Evolutionary conservation across 2,329 filamentous ascomycete genomes (phyloP), one percentile per base, ranked within the genome.

Genomic region (Sporothrix pseudoabietina): DNA sequence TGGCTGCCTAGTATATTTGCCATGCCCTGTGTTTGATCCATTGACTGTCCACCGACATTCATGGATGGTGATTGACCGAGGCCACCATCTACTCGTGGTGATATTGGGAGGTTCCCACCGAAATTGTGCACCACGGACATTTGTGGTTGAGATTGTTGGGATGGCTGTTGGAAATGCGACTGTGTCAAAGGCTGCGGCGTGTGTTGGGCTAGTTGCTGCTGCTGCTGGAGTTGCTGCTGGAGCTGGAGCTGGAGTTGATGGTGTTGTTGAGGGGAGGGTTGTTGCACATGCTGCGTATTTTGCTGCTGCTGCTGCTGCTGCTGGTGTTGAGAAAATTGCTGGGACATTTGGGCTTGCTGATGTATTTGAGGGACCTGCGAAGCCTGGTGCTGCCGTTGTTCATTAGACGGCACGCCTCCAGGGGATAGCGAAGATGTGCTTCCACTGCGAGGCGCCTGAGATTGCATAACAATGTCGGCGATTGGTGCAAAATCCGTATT

Each of bases 401-500:
- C 19, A 22, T 52, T 61, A n/a, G 47, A 14, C 5, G 30, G 4
- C 3, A n/a, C 19, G 0, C 9, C 12, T 1, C 59, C 55, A 4
- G 70, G 30, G 3, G 73, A 55, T 1, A 73, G 4, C 1, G 71
- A n/a, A 5, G 59, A n/a, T 4, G 69, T 19, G 12, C 22, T 41
- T 52, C 5, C 66, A 6, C 77, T 76, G 68, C 80, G 81, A 35
- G 41, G 82, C 82, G 71, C 88, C 80, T 82, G 86, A 82, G 72
- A 88, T 80, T 82, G 87, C 82, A 88, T 86, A 54, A 86, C 83
- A 79, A 89, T 85, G 8, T 89, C 87, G 1, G 85, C 80, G 75
- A 89, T 86, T 10, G 85, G 80, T 26, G 81, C 82, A 69, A 85
- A 89, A 3, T 84, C 83, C 52, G 80, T 79, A 70, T 75, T 65